Evolutionary conservation across 108 stramenopile species (phyloP), one percentile per base, ranked within the genome.

Genomic region (Nannochloropsis oceanica): DNA sequence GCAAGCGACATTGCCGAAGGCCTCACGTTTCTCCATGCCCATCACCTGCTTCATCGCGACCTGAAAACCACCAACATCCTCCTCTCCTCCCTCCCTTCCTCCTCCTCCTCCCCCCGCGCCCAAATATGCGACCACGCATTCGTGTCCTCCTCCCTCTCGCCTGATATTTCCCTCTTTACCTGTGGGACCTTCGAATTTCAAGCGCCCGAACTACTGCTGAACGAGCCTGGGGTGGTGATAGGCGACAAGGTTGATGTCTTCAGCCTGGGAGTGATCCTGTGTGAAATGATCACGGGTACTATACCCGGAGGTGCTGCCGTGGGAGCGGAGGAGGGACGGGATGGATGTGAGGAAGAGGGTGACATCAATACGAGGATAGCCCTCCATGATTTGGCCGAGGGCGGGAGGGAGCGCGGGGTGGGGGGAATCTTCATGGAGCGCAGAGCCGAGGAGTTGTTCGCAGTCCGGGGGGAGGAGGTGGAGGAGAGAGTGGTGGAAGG

Each of bases 11-110:
- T 90, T 80, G 89, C 90, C 27, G 80, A 43, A 24, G 90, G 89
- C 24, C 85, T 90, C 79, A 87, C 87, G 34, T 89, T 81, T 87
- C 80, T 90, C 44, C 89, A 89, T 79, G 89, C 81, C 80, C 89
- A 90, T 81, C 87, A 87, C 44, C 84, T 90, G 34, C 82, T 90
- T n/a, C 90, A 90, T 87, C 87, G 89, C 10, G 90, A 90, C 44
- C 81, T 90, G 42, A 90, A 90, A 84, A 89, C 90, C 12, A 84
- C 89, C 34, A 90, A 90, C 46, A 87, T 90, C 83, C 79, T 90
- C 27, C 84, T 90, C 59, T n/a, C 18, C 59, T n/a, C 18, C 59
- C 59, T n/a, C 22, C 59, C n/a, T 73, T 73, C n/a, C 59, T n/a
- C 59, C 59, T n/a, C 18, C 59, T n/a, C 59, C 22, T n/a, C n/a